Base-by-base conservation (phyloP, 257 asterid species). In the Solanum corneliomulleri region DNA sequence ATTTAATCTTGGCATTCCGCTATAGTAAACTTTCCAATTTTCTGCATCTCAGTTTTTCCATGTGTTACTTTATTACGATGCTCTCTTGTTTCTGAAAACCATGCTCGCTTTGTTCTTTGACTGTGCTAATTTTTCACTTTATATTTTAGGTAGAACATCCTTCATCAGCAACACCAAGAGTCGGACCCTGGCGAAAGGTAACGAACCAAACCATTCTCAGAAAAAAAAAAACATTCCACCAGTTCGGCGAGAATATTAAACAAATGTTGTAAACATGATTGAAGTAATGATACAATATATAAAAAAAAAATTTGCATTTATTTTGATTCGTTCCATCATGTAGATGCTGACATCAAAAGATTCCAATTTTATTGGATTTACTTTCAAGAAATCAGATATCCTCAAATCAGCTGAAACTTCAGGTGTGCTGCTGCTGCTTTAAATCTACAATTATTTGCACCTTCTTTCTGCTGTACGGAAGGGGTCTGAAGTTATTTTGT, bases 131-230 rank as follows among this genome's bases (percentile, higher is more conserved):
- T 49, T 49, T 81, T 81, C 44, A 11, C 12, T 81, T 86, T 21
- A 37, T 74, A 64, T 87, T 77, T 86, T 88, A 97, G 99, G 97
- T 92, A 75, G 95, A 94, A 85, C 92, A 91, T 90, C 94, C 95
- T 86, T 94, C 96, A 16, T 94, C 96, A 15, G 69, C 91, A 33
- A 85, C 89, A 68, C 98, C 99, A 87, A 90, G 92, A 91, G 98
- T 97, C 14, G 99, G 98, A 89, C 98, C 98, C 33, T 97, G 98
- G 99, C 92, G 99, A 75, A 97, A 97, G 98, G 99, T 97, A 92
- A 90, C 0, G 45, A 49, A 5, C 39, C 7, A 37, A 11, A 16
- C 42, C 69, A 5, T 29, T 29, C 69, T 47, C 66, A 29, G 10
- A 10, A 49, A 18, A 16, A 20, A 20, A 37, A 21, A 49, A 45